Evolutionary conservation across 495 filamentous ascomycete species (phyloP), one percentile per base, ranked within the genome.

Genomic region (Aspergillus baeticus): DNA sequence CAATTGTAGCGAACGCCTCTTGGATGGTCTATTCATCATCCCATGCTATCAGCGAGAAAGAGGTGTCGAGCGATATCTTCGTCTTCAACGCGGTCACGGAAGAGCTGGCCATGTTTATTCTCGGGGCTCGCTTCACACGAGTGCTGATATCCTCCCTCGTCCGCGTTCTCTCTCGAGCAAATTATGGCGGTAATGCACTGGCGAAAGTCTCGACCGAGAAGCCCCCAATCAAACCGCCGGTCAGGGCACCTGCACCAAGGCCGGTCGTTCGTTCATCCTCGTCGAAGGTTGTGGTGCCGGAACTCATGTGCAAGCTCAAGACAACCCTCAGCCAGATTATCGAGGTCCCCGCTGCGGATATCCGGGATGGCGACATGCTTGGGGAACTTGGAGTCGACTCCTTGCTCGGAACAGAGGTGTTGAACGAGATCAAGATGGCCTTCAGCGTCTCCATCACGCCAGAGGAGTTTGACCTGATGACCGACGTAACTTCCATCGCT

Each of bases 381-480:
- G 36, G 7, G n/a, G 37, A 42, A 6, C 21, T 52, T 10, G 49
- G 49, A 0, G n/a, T 52, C 10, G 49, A 52, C 36, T 52, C 49
- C 0, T 10, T 52, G 35, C 18, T 51, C 5, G 48, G 35, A 26
- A 41, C 35, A 3, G 48, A 39, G 11, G 13, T 51, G 5, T 10
- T 39, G 35, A 31, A 38, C 14, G 48, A 51, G 21, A 31, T 51
- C 35, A 29, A 39, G 2, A 0, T 26, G 8, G 21, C 34, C 1
- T 51, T 51, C n/a, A 18, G 17, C 22, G 18, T 38, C 15, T 13
- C 17, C 2, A 36, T 50, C 1, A 5, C 47, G 2, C 17, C 33
- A 6, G 47, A 50, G 3, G 47, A 50, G 20, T 50, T 50, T 15
- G 34, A 18, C 2, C 1, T 8, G 13, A 22, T 50, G 34, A 50